Base-by-base conservation (phyloP, 305 asterid species). In the Rubia peregrina region DNA sequence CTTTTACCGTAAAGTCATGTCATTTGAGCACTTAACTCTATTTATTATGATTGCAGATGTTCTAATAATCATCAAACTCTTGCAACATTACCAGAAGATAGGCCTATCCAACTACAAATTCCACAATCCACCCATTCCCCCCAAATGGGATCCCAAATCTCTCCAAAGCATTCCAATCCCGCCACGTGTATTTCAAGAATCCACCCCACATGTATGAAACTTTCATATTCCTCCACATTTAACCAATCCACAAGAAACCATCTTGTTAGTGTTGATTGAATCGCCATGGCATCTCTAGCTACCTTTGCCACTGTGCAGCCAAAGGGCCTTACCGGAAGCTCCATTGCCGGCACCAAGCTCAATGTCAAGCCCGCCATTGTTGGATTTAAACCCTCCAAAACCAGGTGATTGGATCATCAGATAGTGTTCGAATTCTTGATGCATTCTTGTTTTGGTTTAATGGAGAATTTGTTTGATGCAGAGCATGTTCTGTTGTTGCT, bases 251-350 rank as follows among this genome's bases (percentile, higher is more conserved):
- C 78, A 48, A 48, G 74, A 73, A 69, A 69, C 70, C 78, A 9
- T 61, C 78, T 66, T 69, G 79, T 71, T 71, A 38, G 60, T 71
- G 70, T 63, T 63, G n/a, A 51, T 14, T 40, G 67, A 68, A 41
- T 36, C 65, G 55, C 73, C 72, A 89, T 93, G 98, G 96, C 97
- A 65, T 89, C 92, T 43, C 77, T 90, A n/a, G 89, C 95, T 76
- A 83, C 90, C 69, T 75, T 85, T 71, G 85, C 96, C 68, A 80
- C 87, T 9, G 88, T 82, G 24, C 88, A 84, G 80, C 90, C 95
- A 71, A 93, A 86, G 62, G 97, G 96, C 70, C 98, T 90, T 71
- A 88, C 95, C 75, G 96, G 98, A 59, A 94, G 98, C 78, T 91
- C 98, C 77, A 49, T 94, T 41, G 30, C 87, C 78, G 98, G 98